Evolutionary conservation across 2,329 filamentous ascomycete genomes (phyloP).

Genomic region (Talaromyces sp.): DNA sequence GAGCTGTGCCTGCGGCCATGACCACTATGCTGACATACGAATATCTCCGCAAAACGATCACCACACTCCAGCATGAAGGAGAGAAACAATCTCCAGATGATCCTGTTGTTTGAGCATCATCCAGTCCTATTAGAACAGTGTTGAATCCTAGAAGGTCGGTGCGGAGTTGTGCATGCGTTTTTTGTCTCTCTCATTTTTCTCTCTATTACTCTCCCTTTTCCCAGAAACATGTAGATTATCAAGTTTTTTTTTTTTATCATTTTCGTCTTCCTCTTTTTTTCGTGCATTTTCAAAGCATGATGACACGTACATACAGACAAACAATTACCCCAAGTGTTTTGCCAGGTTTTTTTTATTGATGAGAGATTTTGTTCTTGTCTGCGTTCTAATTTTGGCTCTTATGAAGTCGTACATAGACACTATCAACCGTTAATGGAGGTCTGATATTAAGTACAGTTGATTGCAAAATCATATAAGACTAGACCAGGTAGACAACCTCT

Average conservation of each 20-base stretch:
- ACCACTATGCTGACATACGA: constrained; percentile 98
- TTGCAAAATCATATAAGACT: too few relatives aligned
- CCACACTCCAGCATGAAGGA: constrained; percentile 50
- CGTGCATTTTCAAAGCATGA: constrained; percentile 1
- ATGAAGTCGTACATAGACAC: not conserved
- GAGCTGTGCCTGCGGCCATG: constrained; percentile 88
- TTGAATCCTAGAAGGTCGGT: not conserved
- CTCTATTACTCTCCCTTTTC: not conserved
- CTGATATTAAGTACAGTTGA: not conserved
- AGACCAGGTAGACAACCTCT: not conserved
- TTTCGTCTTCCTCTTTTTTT: not conserved
- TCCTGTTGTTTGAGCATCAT: constrained; percentile 4
- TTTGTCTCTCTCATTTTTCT: not conserved
- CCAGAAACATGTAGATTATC: constrained; percentile 7
- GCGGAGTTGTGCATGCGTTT: not conserved
- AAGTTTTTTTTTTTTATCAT: constrained; percentile 1
- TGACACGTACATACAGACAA: constrained; percentile 8
- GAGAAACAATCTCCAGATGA: constrained; percentile 13
- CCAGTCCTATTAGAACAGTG: not conserved
- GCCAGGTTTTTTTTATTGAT: not conserved
- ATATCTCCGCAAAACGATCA: constrained; percentile 55
- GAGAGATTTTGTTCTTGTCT: not conserved
- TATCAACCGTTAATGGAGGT: not conserved
- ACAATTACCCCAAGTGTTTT: not conserved
- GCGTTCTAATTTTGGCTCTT: not conserved